Base-by-base conservation (phyloP, 2,329 filamentous ascomycete genomes). In the Dactylellina leptospora region DNA sequence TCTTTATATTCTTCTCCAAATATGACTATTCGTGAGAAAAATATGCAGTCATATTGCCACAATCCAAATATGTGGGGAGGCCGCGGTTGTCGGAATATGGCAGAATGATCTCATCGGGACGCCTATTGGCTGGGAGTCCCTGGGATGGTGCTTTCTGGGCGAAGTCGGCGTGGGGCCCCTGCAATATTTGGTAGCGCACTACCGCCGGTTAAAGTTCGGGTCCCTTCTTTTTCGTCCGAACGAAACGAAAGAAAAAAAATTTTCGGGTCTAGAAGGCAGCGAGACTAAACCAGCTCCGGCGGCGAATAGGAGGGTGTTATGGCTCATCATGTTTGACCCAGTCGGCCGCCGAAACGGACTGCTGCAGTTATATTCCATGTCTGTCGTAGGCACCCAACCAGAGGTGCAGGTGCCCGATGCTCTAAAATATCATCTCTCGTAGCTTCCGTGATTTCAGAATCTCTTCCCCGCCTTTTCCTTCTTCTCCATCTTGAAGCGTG, bases 181-280 rank as follows among this genome's bases (percentile, higher is more conserved):
- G 56, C 56, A 61, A 9, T 16, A 38, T 47, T 28, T 44, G 51
- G 45, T 28, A 58, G 45, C 45, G 45, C 36, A 40, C 48, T 54
- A 33, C 48, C 45, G 48, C 55, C 42, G 38, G 56, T 42, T 61
- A 61, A 61, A 61, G 56, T 61, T 58, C 54, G 54, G 54, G 54
- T 45, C 38, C 40, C 47, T 61, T 47, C 56, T 40, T 62, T 54
- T 61, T 53, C 63, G 63, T 55, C 60, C 60, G 60, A 63, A 38
- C 36, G 40, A 22, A 30, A 16, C 59, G 27, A 25, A 25, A 22
- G 8, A 47, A 33, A 54, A 66, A 66, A 66, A 50, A 27, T 66
- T 56, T 66, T 50, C 51, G 61, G 23, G 33, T 22, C 51, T 42
- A 38, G 42, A 48, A 55, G 33, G 30, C 27, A 25, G n/a, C 30